These are phyloP conservation scores for Chytridium lagenaria DNA, from an alignment of 371 early-diverging fungal genomes.

Conservation along the genomic window DNA sequence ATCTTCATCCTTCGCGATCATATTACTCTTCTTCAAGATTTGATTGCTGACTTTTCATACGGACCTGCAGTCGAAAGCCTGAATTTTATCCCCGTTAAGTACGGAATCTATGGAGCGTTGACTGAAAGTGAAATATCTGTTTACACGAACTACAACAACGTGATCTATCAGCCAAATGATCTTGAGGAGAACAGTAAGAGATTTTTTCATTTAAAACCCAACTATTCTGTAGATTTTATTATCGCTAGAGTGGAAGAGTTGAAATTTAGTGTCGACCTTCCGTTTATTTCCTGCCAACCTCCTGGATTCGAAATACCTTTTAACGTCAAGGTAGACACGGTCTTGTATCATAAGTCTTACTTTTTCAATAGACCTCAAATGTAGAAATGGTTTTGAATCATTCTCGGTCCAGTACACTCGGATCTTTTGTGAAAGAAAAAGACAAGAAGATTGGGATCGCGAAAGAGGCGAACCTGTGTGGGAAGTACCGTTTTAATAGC, in stretches of 20 bases:
- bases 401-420: conserved; percentile 73
- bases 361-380: conserved; percentile 54
- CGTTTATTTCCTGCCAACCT: conserved; percentile 68
- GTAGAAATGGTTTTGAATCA: conserved; percentile 62
- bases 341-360: background rate
- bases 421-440: conserved; percentile 68
- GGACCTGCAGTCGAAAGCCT: conserved; percentile 62
- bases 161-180: conserved; percentile 74
- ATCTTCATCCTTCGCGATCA: conserved; percentile 82
- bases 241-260: background rate
- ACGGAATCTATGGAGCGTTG: conserved; percentile 62
- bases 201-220: background rate
- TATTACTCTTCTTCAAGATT: conserved; percentile 77
- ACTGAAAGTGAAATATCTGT: conserved; percentile 65
- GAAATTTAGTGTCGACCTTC: conserved; percentile 53
- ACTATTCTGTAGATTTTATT: conserved; percentile 3
- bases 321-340: conserved; percentile 58
- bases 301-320: conserved; percentile 64
- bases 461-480: conserved; percentile 60
- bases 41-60: conserved; percentile 76
- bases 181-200: conserved; percentile 69
- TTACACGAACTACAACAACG: conserved; percentile 82
- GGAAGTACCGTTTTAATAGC: conserved; percentile 60
- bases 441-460: conserved; percentile 64
- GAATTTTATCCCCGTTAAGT: conserved; percentile 75